These are phyloP conservation scores for Fusarium bactridioides DNA, from an alignment of 2,329 filamentous ascomycete species.

Conservation along the genomic window DNA sequence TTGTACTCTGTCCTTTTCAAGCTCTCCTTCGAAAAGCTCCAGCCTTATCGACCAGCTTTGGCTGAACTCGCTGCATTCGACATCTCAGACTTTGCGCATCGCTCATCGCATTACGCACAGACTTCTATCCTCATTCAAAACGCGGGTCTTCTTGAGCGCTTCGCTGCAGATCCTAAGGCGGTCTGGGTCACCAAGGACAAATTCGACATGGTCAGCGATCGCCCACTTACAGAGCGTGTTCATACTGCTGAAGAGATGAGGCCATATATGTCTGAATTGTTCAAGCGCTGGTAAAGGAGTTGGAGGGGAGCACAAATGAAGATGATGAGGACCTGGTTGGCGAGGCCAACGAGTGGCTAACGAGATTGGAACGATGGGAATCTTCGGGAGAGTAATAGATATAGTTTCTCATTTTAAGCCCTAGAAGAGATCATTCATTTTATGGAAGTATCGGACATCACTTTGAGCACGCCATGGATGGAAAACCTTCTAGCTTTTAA, in stretches of 20 bases:
- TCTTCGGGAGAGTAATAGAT: rapidly evolving
- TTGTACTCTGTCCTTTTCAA: not conserved
- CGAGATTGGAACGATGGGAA: not conserved
- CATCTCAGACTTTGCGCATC: not conserved
- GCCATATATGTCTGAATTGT: not conserved
- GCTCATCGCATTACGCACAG: not conserved
- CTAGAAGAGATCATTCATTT: too few relatives aligned
- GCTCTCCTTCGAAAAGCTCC: not conserved
- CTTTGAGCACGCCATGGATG: too few relatives aligned
- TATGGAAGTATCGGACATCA: rapidly evolving
- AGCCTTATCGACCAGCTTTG: not conserved
- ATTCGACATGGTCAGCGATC: not conserved
- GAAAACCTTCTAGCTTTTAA: too few relatives aligned
- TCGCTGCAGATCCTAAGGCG: not conserved
- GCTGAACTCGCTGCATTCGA: not conserved
- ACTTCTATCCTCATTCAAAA: not conserved
- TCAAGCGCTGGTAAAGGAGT: not conserved
- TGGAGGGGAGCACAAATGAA: not conserved
- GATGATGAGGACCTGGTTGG: not conserved
- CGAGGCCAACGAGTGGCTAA: not conserved
- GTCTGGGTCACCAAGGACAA: not conserved
- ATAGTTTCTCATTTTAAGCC: too few relatives aligned
- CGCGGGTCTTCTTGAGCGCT: not conserved
- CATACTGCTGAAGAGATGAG: not conserved
- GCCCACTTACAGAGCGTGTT: not conserved